Evolutionary conservation across 352 stramenopile species (phyloP), one percentile per base, ranked within the genome.

Genomic region (Globisporangium radiosum): DNA sequence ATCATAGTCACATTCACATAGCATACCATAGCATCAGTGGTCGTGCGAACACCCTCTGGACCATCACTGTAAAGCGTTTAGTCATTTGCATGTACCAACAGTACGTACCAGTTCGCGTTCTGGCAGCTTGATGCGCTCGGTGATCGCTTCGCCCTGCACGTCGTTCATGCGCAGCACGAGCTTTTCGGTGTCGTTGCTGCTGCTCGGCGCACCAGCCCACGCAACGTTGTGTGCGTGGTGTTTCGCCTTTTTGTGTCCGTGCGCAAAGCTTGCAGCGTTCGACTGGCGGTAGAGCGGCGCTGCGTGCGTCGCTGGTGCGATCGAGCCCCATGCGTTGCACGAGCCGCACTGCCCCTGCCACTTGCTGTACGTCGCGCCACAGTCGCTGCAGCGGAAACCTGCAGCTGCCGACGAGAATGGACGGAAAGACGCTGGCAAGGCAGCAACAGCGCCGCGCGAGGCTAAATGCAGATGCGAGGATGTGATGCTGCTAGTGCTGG

Each of bases 251-350:
- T 55, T 69, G 39, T 72, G 78, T n/a, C 66, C 63, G 52, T 72
- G 70, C 57, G 53, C 54, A 55, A 66, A 73, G 37, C 43, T 69
- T 14, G 56, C 65, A 3, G 74, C 78, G 45, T 88, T 91, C 33
- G 78, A 69, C 59, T 92, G 79, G 8, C 73, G 74, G 54, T 81
- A 92, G 40, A 75, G 55, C 13, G 77, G 64, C 14, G 76, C 63
- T 2, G 38, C 52, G 0, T 57, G 45, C 47, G 70, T 75, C 11
- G 84, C 72, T 17, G 90, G 65, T 56, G 83, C 78, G 25, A 99
- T 73, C 10, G 83, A 85, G 54, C 97, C 95, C 93, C 94, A 99
- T 43, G 92, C 65, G 14, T 76, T 71, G 71, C 95, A 99, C 4
- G 78, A 78, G 37, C 76, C 78, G 73, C 86, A 95, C 64, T 94